phyloP scores from a whole-genome alignment of 2,329 filamentous ascomycete genomes.

The Talaromyces verruculosus region DNA sequence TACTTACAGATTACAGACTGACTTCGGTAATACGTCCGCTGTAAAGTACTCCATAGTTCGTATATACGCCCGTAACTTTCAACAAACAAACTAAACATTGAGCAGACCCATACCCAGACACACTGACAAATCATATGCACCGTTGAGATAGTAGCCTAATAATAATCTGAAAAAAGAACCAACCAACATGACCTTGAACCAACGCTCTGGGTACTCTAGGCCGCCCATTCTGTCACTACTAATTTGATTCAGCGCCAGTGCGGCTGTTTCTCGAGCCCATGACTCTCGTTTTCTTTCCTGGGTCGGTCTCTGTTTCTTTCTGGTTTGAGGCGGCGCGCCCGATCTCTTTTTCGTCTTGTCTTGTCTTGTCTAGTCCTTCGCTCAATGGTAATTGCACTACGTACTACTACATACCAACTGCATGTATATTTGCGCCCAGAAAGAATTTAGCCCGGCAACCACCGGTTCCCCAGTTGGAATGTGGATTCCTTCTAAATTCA shows the following conservation, averaged over 20 bases:
- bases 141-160: background rate
- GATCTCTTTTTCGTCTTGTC: background rate
- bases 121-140: slow-evolving; percentile 2
- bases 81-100: background rate
- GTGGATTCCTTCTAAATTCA: slow-evolving; percentile 6
- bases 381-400: background rate
- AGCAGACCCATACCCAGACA: slow-evolving; percentile 1
- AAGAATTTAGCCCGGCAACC: slow-evolving; percentile 12
- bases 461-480: slow-evolving; percentile 7
- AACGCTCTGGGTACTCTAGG: slow-evolving; percentile 15
- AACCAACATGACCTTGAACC: slow-evolving; percentile 11
- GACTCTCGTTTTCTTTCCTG: background rate
- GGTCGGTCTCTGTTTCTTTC: background rate
- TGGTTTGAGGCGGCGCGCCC: background rate
- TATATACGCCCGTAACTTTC: slow-evolving; percentile 7
- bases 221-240: slow-evolving; percentile 8
- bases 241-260: slow-evolving; percentile 14
- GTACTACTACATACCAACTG: background rate
- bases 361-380: background rate
- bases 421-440: slow-evolving; percentile 16
- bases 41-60: background rate
- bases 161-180: background rate
- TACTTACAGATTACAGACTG: background rate
- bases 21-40: background rate
- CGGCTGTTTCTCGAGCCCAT: slow-evolving; percentile 11